Evolutionary conservation across 306 rosid genomes (phyloP).

Genomic region (Cicer judaicum): DNA sequence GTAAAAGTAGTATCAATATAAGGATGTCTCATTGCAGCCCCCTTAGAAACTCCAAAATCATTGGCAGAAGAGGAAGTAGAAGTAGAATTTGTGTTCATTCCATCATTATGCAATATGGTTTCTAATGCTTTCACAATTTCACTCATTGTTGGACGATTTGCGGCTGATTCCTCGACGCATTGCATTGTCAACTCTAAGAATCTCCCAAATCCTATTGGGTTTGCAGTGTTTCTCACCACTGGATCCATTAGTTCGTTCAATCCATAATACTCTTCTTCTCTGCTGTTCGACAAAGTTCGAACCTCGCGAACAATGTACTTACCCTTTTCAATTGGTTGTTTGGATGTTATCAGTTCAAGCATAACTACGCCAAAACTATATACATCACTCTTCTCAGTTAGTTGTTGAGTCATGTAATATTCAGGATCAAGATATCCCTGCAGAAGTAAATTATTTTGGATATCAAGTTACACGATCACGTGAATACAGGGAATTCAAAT

Average conservation of each 20-base stretch:
- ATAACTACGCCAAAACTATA: slow-evolving; percentile 93
- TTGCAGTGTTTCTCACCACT: slow-evolving; percentile 57
- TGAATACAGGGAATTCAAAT: background rate
- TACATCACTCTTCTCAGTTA: slow-evolving; percentile 88
- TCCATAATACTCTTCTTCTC: slow-evolving; percentile 68
- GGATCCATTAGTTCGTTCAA: slow-evolving; percentile 71
- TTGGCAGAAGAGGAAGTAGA: slow-evolving; percentile 93
- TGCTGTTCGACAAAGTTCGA: slow-evolving; percentile 52
- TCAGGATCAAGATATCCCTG: slow-evolving; percentile 98
- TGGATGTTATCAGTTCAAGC: slow-evolving; percentile 82
- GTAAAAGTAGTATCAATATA: slow-evolving; percentile 60
- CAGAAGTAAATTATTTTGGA: slow-evolving; percentile 35
- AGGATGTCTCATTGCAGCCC: slow-evolving; percentile 69
- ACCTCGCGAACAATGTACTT: slow-evolving; percentile 85
- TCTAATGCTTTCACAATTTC: slow-evolving; percentile 80
- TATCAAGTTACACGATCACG: background rate
- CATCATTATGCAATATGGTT: slow-evolving; percentile 80
- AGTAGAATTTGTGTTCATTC: slow-evolving; percentile 78
- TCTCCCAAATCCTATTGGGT: slow-evolving; percentile 63
- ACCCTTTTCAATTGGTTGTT: slow-evolving; percentile 88
- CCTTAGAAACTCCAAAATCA: slow-evolving; percentile 64
- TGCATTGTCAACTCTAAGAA: slow-evolving; percentile 85
- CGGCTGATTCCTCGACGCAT: slow-evolving; percentile 84
- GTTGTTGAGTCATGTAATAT: slow-evolving; percentile 91
- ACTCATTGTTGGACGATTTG: slow-evolving; percentile 89